These are phyloP conservation scores for Plasmopara halstedii DNA, from an alignment of 352 stramenopile genomes.

Conservation along the genomic window DNA sequence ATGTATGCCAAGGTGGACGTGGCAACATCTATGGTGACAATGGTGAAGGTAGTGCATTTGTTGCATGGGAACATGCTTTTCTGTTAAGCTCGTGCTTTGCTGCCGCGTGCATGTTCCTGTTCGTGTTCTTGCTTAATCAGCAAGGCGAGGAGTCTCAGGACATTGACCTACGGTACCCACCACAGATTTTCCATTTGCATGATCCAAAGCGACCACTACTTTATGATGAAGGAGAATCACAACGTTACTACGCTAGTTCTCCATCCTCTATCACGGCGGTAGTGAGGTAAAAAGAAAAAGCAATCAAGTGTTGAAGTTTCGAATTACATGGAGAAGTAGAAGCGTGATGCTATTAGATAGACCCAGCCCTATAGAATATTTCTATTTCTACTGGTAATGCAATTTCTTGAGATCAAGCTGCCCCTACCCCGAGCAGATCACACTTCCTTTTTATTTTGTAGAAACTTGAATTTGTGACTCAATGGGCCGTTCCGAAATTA, in stretches of 20 bases:
- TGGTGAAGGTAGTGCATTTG: constrained; percentile 33
- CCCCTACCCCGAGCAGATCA: too few species aligned
- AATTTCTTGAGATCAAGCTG: too few species aligned
- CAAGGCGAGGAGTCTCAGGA: constrained; percentile 42
- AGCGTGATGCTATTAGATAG: too few species aligned
- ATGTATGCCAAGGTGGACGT: constrained; percentile 63
- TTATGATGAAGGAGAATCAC: constrained; percentile 27
- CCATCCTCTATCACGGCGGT: constrained; percentile 18
- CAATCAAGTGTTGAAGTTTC: constrained; percentile 25
- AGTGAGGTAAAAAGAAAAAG: constrained; percentile 52
- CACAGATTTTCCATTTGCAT: constrained; percentile 20
- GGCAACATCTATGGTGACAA: constrained; percentile 54
- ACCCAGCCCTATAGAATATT: too few species aligned
- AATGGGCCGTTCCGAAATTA: too few species aligned
- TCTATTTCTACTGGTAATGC: too few species aligned
- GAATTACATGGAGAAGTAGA: too few species aligned
- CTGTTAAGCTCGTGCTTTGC: constrained; percentile 63
- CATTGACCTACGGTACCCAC: constrained; percentile 22
- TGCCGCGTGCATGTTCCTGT: constrained; percentile 68
- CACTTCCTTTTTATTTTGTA: too few species aligned
- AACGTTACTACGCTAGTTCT: constrained; percentile 14
- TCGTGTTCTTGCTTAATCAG: constrained; percentile 77
- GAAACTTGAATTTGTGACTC: too few species aligned
- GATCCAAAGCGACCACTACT: constrained; percentile 64
- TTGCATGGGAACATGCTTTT: constrained; percentile 56